Conservation (phyloP, 176 grass and related monocot species). For the Rhynchospora breviuscula region DNA sequence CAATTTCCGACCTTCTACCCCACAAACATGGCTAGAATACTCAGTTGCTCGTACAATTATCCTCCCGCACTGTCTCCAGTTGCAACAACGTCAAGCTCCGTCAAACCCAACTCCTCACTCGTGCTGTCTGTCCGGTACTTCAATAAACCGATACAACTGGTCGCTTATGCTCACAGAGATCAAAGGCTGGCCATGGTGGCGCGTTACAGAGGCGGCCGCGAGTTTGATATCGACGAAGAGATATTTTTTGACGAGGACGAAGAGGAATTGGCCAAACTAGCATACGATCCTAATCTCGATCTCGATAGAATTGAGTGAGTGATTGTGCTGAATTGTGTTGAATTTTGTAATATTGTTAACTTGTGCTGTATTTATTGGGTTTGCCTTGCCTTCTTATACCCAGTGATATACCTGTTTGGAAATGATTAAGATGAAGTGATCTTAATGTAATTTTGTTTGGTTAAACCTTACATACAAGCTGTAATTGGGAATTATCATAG, state of each 20-base stretch:
- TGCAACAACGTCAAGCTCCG: not conserved
- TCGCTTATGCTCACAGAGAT: not conserved
- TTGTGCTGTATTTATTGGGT: not conserved
- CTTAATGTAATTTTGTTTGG: not conserved
- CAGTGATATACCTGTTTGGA: not conserved
- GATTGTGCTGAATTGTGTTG: not conserved
- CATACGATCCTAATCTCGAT: slow-evolving; percentile 70
- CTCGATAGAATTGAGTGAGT: slow-evolving; percentile 66
- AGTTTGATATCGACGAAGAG: not conserved
- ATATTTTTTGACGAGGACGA: not conserved
- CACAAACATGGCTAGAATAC: slow-evolving; percentile 32
- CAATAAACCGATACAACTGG: not conserved
- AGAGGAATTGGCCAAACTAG: slow-evolving; percentile 27
- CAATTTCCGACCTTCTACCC: no score
- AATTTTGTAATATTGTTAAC: not conserved
- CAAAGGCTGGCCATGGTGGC: slow-evolving; percentile 16
- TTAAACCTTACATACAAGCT: not conserved
- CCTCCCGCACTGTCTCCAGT: not conserved
- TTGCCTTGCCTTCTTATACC: not conserved
- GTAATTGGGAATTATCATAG: not conserved
- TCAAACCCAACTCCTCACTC: not conserved
- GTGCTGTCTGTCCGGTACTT: slow-evolving; percentile 7
- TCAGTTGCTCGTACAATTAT: slow-evolving; percentile 25
- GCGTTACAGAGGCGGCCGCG: slow-evolving; percentile 27
- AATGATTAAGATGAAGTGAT: not conserved